A percentile compares a stretch with the other conserved stretches of the same genome.
phyloP scores from a whole-genome alignment of 1,139 yeast genomes.

The Kodamaea suecica region DNA sequence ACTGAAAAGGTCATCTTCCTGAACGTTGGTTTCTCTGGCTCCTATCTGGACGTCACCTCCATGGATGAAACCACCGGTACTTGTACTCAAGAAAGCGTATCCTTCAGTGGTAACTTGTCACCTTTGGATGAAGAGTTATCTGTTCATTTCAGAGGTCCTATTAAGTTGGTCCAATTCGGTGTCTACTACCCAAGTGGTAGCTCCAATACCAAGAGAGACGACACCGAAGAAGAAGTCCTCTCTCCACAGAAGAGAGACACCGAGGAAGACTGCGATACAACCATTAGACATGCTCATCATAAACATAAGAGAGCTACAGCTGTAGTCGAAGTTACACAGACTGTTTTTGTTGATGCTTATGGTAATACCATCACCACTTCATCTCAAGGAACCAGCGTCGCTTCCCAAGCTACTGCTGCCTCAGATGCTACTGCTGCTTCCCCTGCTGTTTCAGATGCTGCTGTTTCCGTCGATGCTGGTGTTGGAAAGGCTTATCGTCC shows the following conservation, averaged over 20 bases:
- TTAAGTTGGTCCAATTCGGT: constrained; percentile 60
- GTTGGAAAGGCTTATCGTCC: constrained; percentile 15
- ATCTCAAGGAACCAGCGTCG: too few relatives aligned
- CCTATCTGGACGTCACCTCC: constrained; percentile 57
- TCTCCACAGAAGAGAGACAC: constrained; percentile 17
- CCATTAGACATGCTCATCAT: constrained; percentile 52
- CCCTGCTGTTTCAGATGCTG: constrained; percentile 12
- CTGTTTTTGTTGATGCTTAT: constrained; percentile 60
- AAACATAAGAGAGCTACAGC: constrained; percentile 61
- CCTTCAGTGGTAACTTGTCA: constrained; percentile 60
- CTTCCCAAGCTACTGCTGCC: constrained; percentile 17
- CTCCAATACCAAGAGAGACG: constrained; percentile 29
- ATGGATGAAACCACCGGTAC: constrained; percentile 45
- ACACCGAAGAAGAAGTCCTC: background rate
- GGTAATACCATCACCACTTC: constrained; percentile 32
- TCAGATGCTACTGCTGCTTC: constrained; percentile 12
- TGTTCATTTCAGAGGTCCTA: constrained; percentile 82
- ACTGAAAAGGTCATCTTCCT: constrained; percentile 67
- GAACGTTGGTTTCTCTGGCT: constrained; percentile 66
- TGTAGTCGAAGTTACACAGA: constrained; percentile 68
- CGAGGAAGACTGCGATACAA: constrained; percentile 37
- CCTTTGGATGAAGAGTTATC: constrained; percentile 70
- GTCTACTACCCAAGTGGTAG: constrained; percentile 51
- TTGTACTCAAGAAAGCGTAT: constrained; percentile 50
- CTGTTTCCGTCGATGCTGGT: constrained; percentile 13